These are phyloP conservation scores for Spinellus fusiger DNA, from an alignment of 192 early-diverging fungal genomes.

Conservation along the genomic window DNA sequence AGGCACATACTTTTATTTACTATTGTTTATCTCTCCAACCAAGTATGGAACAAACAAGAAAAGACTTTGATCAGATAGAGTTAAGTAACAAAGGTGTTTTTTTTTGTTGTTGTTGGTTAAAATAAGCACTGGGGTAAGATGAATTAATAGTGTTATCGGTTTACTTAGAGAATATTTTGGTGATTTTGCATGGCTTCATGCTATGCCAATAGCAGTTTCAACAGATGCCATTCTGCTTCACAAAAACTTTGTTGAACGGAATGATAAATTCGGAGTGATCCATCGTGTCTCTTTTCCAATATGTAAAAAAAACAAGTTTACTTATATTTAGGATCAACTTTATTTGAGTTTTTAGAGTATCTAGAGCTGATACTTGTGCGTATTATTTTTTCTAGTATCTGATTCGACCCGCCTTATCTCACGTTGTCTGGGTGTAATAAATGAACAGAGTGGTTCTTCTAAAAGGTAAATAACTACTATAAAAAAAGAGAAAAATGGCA, in stretches of 20 bases:
- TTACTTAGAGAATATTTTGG: background rate
- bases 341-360: background rate
- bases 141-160: no score
- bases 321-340: no score
- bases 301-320: no score
- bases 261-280: background rate
- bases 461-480: background rate
- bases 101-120: no score
- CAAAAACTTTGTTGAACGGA: background rate
- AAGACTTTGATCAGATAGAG: slow-evolving; percentile 2
- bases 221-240: slow-evolving; percentile 7
- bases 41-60: background rate
- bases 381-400: slow-evolving; percentile 5
- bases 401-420: slow-evolving; percentile 15
- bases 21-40: background rate
- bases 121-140: no score
- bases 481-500: no score
- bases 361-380: background rate
- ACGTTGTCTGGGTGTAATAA: background rate
- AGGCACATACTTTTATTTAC: background rate
- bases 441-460: slow-evolving; percentile 2
- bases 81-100: no score
- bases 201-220: slow-evolving; percentile 4
- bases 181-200: background rate
- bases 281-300: background rate